Base-by-base conservation (phyloP, 2,329 filamentous ascomycete genomes). In the Aspergillus sp. region DNA sequence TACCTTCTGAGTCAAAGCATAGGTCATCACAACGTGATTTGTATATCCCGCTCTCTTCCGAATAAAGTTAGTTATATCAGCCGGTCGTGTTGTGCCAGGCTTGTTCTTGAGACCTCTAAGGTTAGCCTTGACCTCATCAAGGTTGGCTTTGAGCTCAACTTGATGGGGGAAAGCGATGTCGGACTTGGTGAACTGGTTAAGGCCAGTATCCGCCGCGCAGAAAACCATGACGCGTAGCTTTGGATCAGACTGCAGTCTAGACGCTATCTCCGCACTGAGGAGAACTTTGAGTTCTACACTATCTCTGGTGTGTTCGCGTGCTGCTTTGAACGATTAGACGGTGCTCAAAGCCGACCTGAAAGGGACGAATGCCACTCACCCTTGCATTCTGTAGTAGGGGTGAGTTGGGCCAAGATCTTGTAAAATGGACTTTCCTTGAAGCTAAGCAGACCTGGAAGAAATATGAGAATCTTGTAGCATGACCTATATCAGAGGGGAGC, bases 91-190 rank as follows among this genome's bases (percentile, higher is more conserved):
- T 49, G 95, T 96, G 23, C 95, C 95, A 7, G 94, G 92, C 76
- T 95, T 96, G 76, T 97, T 97, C 79, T 99, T 99, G 64, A 99
- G 79, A 4, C 95, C 95, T 68, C 95, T 91, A 68, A 96, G 84
- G 74, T 98, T 99, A n/a, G 91, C 90, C 76, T 94, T 95, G 68
- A 97, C 85, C 60, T 97, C 92, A 38, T 90, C 90, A 9, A 88
- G 85, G 69, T 99, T 99, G 59, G 97, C 87, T 74, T 93, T 94
- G 60, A 99, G 84, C 74, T 99, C 95, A 34, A 95, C 91, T 78
- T 97, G 93, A 69, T 94, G 88, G 1, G 95, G 95, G 67, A 99
- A 99, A 0, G 91, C 82, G 57, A 99, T 88, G 64, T 98, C 92
- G 54, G 80, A 80, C 41, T 80, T 78, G 19, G 77, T 75, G 64